These are phyloP conservation scores for Serendipita sp. DNA, from an alignment of 768 basidiomycete species.

Conservation along the genomic window DNA sequence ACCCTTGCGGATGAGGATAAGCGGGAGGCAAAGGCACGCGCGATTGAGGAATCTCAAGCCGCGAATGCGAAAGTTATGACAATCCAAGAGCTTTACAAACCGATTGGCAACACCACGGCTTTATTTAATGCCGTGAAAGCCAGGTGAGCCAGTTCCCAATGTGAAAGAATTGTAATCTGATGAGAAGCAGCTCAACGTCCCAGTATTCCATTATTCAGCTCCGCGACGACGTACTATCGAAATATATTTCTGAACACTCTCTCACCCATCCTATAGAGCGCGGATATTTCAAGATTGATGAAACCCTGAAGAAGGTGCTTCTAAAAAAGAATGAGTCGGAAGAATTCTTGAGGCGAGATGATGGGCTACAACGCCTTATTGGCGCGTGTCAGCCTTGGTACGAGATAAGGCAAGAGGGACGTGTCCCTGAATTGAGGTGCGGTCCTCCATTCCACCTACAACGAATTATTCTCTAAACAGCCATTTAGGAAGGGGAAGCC, in stretches of 20 bases:
- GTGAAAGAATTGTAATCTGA: no score
- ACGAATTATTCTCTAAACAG: background rate
- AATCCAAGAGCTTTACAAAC: conserved; percentile 63
- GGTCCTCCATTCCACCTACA: conserved; percentile 13
- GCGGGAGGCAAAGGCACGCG: conserved; percentile 41
- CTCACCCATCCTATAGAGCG: conserved; percentile 53
- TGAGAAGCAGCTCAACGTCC: background rate
- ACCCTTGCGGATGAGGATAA: conserved; percentile 54
- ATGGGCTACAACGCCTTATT: conserved; percentile 36
- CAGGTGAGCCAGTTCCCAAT: conserved; percentile 30
- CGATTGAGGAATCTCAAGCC: conserved; percentile 33
- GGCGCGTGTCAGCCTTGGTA: conserved; percentile 68
- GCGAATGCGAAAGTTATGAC: conserved; percentile 29
- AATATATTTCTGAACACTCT: conserved; percentile 42
- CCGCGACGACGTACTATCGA: conserved; percentile 33
- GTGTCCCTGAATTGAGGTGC: conserved; percentile 44
- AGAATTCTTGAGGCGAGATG: conserved; percentile 31
- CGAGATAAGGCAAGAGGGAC: conserved; percentile 38
- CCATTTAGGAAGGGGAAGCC: conserved; percentile 54
- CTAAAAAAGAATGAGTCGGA: conserved; percentile 13
- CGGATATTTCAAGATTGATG: conserved; percentile 55
- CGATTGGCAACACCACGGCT: conserved; percentile 35
- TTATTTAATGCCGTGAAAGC: conserved; percentile 51
- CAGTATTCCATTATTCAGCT: conserved; percentile 27
- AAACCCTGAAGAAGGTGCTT: conserved; percentile 11